These are phyloP conservation scores for Entophlyctis luteolus DNA, from an alignment of 192 early-diverging fungal species.

Conservation along the genomic window DNA sequence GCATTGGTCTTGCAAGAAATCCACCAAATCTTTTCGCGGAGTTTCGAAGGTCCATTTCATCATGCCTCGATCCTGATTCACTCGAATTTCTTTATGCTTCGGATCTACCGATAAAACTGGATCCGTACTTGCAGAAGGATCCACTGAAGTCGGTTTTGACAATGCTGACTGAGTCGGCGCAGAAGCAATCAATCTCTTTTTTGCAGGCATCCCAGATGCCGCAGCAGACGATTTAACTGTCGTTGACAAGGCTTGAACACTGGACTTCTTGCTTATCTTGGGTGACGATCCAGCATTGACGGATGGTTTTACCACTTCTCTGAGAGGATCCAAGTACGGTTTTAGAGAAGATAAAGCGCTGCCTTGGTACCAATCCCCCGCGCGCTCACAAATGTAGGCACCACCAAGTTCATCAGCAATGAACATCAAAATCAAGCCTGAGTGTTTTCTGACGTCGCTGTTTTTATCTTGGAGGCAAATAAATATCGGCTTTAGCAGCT, in stretches of 20 bases:
- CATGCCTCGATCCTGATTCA: conserved; percentile 63
- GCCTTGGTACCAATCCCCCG: conserved; percentile 71
- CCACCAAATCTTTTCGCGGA: conserved; percentile 61
- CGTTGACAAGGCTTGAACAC: background rate
- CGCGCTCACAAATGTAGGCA: conserved; percentile 64
- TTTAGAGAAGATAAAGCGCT: conserved; percentile 68
- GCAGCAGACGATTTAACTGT: conserved; percentile 8
- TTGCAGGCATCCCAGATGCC: background rate
- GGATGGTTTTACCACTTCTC: background rate
- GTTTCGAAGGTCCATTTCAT: conserved; percentile 68
- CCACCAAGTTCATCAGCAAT: conserved; percentile 70
- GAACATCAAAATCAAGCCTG: conserved; percentile 64
- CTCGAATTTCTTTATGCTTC: conserved; percentile 65
- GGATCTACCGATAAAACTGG: conserved; percentile 65
- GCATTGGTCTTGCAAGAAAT: conserved; percentile 60
- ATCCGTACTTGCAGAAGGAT: background rate
- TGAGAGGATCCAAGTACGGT: conserved; percentile 39
- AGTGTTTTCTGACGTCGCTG: conserved; percentile 83
- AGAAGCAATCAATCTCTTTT: conserved; percentile 7
- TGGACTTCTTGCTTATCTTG: background rate
- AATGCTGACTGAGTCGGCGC: background rate
- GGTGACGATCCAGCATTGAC: background rate
- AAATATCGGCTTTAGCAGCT: conserved; percentile 67
- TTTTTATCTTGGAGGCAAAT: conserved; percentile 85
- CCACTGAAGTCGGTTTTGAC: conserved; percentile 5